These are phyloP conservation scores for Spirogloea muscicola DNA, from an alignment of 139 green algal species.

Conservation along the genomic window DNA sequence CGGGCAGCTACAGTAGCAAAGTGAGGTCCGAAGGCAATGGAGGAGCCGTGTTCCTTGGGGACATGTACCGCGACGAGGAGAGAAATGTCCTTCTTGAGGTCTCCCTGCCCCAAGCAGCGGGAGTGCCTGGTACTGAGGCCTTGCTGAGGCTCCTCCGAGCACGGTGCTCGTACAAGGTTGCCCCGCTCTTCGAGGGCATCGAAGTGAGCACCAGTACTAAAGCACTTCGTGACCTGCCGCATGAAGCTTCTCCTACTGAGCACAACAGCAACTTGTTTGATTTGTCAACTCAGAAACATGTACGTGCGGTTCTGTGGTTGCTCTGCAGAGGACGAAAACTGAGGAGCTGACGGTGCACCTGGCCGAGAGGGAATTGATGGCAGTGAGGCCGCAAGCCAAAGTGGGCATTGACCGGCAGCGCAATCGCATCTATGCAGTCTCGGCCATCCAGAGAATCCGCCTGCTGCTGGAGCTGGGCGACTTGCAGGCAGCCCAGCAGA, in stretches of 20 bases:
- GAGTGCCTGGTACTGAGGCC: too few relatives aligned
- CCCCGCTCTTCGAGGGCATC: background rate
- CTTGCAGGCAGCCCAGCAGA: slow-evolving; percentile 3
- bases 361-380: background rate
- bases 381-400: background rate
- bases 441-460: background rate
- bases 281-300: too few relatives aligned
- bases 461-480: slow-evolving; percentile 11
- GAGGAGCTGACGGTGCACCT: slow-evolving; percentile 10
- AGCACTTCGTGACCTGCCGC: too few relatives aligned
- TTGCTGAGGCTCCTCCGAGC: slow-evolving; percentile 14
- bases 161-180: slow-evolving; percentile 3
- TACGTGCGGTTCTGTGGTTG: too few relatives aligned
- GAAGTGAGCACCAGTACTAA: too few relatives aligned
- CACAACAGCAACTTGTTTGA: too few relatives aligned
- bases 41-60: slow-evolving; percentile 12
- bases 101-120: too few relatives aligned
- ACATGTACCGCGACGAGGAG: slow-evolving; percentile 31
- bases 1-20: background rate
- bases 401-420: background rate
- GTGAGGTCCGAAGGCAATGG: background rate
- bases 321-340: background rate
- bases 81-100: slow-evolving; percentile 24
- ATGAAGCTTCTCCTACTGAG: too few relatives aligned
- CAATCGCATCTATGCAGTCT: background rate